Evolutionary conservation across 2,329 filamentous ascomycete species (phyloP).

Genomic region (Beauveria pseudobassiana): DNA sequence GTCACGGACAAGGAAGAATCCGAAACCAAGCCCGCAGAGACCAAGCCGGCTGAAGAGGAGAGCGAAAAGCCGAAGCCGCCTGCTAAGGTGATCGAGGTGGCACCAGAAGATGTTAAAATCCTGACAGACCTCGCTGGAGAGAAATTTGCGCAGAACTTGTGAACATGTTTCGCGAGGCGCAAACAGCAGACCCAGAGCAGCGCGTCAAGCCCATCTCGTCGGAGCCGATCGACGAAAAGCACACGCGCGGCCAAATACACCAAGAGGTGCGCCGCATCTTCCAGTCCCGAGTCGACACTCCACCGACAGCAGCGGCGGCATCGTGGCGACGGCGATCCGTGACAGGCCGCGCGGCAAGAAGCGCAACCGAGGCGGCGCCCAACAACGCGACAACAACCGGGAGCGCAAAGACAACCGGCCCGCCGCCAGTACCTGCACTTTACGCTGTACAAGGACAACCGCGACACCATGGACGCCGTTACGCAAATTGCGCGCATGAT

Average conservation of each 20-base stretch:
- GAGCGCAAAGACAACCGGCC: slow-evolving; percentile 22
- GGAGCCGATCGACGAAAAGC: slow-evolving; percentile 35
- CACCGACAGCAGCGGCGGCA: slow-evolving; percentile 51
- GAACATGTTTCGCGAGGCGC: slow-evolving; percentile 31
- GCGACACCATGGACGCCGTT: slow-evolving; percentile 89
- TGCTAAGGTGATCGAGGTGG: slow-evolving; percentile 20
- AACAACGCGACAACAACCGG: slow-evolving; percentile 16
- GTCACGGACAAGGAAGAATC: slow-evolving; percentile 16
- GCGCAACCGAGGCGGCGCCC: slow-evolving; percentile 12
- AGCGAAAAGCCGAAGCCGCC: slow-evolving; percentile 15
- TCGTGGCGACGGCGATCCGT: slow-evolving; percentile 59
- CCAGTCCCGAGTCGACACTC: slow-evolving; percentile 68
- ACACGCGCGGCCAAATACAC: slow-evolving; percentile 41
- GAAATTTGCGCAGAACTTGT: slow-evolving; percentile 33
- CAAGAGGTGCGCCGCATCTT: slow-evolving; percentile 72
- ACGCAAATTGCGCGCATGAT: slow-evolving; percentile 68
- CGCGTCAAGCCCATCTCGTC: slow-evolving; percentile 29
- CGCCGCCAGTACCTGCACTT: slow-evolving; percentile 76
- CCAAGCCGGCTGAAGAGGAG: slow-evolving; percentile 16
- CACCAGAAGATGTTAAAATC: slow-evolving; percentile 25
- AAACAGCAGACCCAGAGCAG: slow-evolving; percentile 21
- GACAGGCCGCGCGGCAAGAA: slow-evolving; percentile 27
- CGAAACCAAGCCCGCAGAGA: slow-evolving; percentile 9
- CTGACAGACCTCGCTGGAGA: slow-evolving; percentile 33
- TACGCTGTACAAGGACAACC: slow-evolving; percentile 92